Evolutionary conservation across 768 basidiomycete species (phyloP).

Genomic region (Tubosaeta brunneosetosa): DNA sequence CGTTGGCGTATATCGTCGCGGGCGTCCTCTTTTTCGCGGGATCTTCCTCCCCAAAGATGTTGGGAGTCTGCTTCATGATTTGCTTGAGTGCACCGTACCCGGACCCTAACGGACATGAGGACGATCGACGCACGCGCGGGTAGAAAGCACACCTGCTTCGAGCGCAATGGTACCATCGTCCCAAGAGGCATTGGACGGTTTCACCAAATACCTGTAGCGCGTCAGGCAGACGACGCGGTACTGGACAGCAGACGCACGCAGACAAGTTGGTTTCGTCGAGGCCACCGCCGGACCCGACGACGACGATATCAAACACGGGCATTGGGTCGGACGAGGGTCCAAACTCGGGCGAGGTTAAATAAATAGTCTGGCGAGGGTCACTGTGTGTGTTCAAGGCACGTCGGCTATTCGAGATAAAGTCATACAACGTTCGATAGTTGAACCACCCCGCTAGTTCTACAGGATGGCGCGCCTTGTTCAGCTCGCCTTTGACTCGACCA

Average conservation of each 20-base stretch:
- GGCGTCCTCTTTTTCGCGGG: conserved; percentile 18
- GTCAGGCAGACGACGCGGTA: conserved; percentile 5
- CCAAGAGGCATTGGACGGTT: conserved; percentile 64
- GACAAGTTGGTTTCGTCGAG: conserved; percentile 87
- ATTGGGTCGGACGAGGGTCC: conserved; percentile 19
- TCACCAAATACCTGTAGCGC: conserved; percentile 75
- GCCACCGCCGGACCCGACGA: conserved; percentile 84
- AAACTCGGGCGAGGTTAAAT: background rate
- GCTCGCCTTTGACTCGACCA: background rate
- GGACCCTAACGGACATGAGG: conserved; percentile 47
- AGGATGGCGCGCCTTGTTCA: conserved; percentile 13
- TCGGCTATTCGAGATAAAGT: conserved; percentile 18
- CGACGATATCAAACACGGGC: conserved; percentile 65
- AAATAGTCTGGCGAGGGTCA: background rate
- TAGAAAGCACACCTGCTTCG: conserved; percentile 65
- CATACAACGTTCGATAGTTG: background rate
- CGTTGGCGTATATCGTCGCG: conserved; percentile 27
- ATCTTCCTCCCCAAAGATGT: conserved; percentile 42
- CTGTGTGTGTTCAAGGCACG: conserved; percentile 19
- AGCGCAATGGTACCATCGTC: conserved; percentile 76
- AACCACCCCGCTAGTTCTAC: background rate
- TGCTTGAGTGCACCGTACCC: conserved; percentile 73
- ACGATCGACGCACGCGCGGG: background rate
- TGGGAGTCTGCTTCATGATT: conserved; percentile 53
- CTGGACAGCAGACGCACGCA: conserved; percentile 47